Evolutionary conservation across 192 early-diverging fungal genomes (phyloP).

Genomic region (Umbelopsis ramanniana): DNA sequence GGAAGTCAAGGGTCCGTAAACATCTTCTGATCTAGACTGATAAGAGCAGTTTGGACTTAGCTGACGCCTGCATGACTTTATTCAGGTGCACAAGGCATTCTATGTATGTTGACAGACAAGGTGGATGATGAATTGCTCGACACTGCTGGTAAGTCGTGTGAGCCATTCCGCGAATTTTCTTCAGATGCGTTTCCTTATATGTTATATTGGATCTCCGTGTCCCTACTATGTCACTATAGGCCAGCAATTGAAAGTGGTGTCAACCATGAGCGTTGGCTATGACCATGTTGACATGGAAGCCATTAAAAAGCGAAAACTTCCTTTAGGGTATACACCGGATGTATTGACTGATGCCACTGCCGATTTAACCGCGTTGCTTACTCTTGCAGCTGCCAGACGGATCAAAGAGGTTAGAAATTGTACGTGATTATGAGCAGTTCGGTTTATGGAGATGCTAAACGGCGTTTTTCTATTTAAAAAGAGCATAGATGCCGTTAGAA

Average conservation of each 20-base stretch:
- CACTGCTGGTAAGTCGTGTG: slow-evolving; percentile 56
- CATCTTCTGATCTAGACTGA: too few relatives aligned
- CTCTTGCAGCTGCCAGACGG: slow-evolving; percentile 71
- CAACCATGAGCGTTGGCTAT: slow-evolving; percentile 82
- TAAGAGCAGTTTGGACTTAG: too few relatives aligned
- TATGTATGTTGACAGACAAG: slow-evolving; percentile 75
- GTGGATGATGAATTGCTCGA: slow-evolving; percentile 73
- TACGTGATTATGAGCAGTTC: background rate
- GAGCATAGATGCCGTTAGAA: slow-evolving; percentile 43
- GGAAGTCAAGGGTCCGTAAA: slow-evolving; percentile 43
- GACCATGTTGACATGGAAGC: slow-evolving; percentile 76
- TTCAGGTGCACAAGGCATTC: slow-evolving; percentile 55
- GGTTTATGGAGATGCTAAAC: too few relatives aligned
- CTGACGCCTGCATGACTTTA: too few relatives aligned
- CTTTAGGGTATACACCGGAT: slow-evolving; percentile 82
- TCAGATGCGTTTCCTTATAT: background rate
- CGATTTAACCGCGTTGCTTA: slow-evolving; percentile 77
- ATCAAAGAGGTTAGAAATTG: slow-evolving; percentile 55
- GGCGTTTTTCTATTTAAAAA: background rate
- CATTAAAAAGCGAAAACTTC: slow-evolving; percentile 54
- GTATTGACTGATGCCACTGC: slow-evolving; percentile 91
- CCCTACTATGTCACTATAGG: slow-evolving; percentile 22
- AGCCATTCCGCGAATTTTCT: background rate
- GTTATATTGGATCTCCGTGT: slow-evolving; percentile 11
- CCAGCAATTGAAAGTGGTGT: slow-evolving; percentile 67